phyloP scores from a whole-genome alignment of 2,329 filamentous ascomycete genomes.

The Paecilomyces dactylethromorphus region DNA sequence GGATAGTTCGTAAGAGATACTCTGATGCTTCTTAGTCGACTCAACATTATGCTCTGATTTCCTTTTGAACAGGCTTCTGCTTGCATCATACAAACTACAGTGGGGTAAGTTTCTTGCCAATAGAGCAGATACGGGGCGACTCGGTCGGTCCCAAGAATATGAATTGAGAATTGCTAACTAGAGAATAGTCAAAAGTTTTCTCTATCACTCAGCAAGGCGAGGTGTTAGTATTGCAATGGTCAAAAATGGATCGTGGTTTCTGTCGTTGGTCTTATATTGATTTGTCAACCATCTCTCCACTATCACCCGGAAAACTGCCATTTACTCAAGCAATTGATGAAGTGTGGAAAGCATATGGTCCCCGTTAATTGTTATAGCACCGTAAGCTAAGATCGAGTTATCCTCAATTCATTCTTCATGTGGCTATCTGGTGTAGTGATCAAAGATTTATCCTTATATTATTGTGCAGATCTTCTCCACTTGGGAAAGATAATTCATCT shows the following conservation, averaged over 20 bases:
- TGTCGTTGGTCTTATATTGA: neutral
- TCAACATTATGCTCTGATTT: neutral
- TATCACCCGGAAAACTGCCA: neutral
- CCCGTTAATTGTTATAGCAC: neutral
- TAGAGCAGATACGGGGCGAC: neutral
- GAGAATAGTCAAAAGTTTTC: neutral
- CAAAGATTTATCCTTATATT: neutral
- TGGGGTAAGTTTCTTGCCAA: neutral
- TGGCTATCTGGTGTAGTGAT: neutral
- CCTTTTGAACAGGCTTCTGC: neutral
- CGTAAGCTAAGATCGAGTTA: neutral
- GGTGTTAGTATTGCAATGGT: neutral
- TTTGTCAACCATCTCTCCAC: neutral
- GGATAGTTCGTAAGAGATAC: conserved; percentile 4
- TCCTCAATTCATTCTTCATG: neutral
- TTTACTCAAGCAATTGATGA: neutral
- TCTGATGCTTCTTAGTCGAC: neutral
- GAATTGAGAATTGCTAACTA: neutral
- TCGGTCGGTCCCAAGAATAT: neutral
- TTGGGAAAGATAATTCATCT: neutral
- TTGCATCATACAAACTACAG: neutral
- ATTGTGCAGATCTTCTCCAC: neutral
- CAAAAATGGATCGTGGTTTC: neutral
- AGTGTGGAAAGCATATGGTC: neutral
- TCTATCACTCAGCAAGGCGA: neutral